These are phyloP conservation scores for Cotoneaster glaucophyllus DNA, from an alignment of 306 rosid genomes.

Conservation along the genomic window DNA sequence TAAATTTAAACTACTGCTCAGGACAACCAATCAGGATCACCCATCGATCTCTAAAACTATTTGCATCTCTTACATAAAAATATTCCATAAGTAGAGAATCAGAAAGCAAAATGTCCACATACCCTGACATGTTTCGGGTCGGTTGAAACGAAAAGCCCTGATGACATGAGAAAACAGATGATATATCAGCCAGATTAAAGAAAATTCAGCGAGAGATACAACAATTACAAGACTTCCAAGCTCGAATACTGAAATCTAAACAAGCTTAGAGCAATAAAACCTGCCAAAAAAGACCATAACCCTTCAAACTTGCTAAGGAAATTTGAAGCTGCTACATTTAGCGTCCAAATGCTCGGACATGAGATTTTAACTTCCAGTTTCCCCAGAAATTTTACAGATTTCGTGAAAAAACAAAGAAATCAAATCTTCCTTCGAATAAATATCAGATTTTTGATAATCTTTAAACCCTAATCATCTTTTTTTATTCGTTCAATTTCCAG, in stretches of 20 bases:
- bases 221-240: background rate
- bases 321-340: background rate
- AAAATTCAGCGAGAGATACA: background rate
- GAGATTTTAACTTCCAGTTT: background rate
- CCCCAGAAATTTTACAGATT: background rate
- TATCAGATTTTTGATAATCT: too few species aligned
- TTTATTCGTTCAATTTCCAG: too few species aligned
- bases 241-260: background rate
- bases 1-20: background rate
- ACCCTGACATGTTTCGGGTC: slow-evolving; percentile 18
- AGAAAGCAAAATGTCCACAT: background rate
- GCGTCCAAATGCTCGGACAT: background rate
- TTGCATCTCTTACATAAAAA: background rate
- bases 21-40: background rate
- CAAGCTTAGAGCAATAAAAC: background rate
- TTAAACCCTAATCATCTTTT: background rate
- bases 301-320: background rate
- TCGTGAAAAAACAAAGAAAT: background rate
- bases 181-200: background rate
- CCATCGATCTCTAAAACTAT: background rate
- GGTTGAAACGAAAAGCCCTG: slow-evolving; percentile 12
- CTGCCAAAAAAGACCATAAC: background rate
- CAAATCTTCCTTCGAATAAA: background rate
- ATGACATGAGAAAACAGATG: background rate
- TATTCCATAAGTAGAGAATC: background rate